phyloP scores from a whole-genome alignment of 2,329 filamentous ascomycete species.

The Colletotrichum phormii region DNA sequence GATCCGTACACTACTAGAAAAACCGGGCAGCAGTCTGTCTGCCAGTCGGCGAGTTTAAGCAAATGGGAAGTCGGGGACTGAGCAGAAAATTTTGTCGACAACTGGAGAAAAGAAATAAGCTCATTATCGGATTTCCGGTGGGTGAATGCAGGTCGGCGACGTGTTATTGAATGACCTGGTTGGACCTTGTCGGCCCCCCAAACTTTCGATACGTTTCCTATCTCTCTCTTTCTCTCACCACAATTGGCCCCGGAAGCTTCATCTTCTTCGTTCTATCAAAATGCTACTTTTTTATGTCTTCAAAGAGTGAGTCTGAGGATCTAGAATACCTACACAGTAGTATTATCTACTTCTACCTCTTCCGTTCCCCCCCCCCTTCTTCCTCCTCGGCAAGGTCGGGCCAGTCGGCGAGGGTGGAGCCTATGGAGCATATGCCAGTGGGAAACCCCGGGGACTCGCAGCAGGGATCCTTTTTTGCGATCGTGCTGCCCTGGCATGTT shows the following conservation, averaged over 20 bases:
- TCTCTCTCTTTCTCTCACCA: background rate
- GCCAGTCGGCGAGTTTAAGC: background rate
- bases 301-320: no score
- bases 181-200: background rate
- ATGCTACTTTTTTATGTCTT: no score
- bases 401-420: slow-evolving; percentile 1
- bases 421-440: background rate
- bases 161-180: background rate
- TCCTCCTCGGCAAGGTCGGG: slow-evolving; percentile 6
- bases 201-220: background rate
- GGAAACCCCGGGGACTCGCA: slow-evolving; percentile 1
- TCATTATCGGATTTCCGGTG: slow-evolving; percentile 4
- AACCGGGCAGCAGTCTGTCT: background rate
- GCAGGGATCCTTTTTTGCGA: slow-evolving; percentile 14
- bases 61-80: background rate
- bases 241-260: background rate
- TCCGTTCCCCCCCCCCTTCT: background rate
- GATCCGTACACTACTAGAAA: no score
- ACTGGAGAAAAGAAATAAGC: background rate
- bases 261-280: background rate
- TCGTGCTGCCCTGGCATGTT: background rate
- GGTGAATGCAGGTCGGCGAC: slow-evolving; percentile 1
- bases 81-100: background rate
- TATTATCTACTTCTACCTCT: background rate
- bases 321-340: background rate